Evolutionary conservation across 2,329 filamentous ascomycete species (phyloP).

Genomic region (Cadophora luteo-olivacea): DNA sequence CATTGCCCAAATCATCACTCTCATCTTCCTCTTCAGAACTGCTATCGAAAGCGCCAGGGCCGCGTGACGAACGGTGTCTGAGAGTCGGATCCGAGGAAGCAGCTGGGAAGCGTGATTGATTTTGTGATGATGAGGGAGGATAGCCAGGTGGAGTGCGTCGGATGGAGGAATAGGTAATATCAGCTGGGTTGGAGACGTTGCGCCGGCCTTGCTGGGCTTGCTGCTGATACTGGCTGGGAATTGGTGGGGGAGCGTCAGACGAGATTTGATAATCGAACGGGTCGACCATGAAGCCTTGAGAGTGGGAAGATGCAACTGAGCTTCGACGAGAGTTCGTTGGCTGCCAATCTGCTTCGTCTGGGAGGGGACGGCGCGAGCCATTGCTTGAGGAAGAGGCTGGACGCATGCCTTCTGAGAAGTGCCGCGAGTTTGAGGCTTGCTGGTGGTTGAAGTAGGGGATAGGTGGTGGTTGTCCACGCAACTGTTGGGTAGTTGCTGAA

Average conservation of each 20-base stretch:
- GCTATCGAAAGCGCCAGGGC: conserved; percentile 31
- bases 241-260: conserved; percentile 37
- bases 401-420: conserved; percentile 42
- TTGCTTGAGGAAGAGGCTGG: conserved; percentile 50
- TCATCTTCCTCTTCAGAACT: conserved; percentile 35
- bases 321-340: conserved; percentile 47
- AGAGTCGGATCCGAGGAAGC: conserved; percentile 23
- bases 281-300: conserved; percentile 42
- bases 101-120: conserved; percentile 6
- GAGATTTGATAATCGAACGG: conserved; percentile 49
- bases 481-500: conserved; percentile 34
- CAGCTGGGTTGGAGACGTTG: conserved; percentile 44
- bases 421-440: conserved; percentile 28
- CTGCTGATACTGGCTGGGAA: conserved; percentile 41
- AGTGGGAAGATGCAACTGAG: conserved; percentile 36
- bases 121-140: background rate
- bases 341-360: conserved; percentile 55
- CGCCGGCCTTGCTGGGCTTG: conserved; percentile 31
- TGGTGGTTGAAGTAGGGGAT: conserved; percentile 34
- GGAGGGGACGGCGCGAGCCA: conserved; percentile 47
- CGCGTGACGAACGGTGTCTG: conserved; percentile 9
- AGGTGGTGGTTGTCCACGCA: conserved; percentile 28
- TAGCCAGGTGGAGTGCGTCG: conserved; percentile 33
- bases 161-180: conserved; percentile 45
- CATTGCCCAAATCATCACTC: conserved; percentile 42